These are phyloP conservation scores for Flueggea neowawraea DNA, from an alignment of 441 rosid genomes.

Conservation along the genomic window DNA sequence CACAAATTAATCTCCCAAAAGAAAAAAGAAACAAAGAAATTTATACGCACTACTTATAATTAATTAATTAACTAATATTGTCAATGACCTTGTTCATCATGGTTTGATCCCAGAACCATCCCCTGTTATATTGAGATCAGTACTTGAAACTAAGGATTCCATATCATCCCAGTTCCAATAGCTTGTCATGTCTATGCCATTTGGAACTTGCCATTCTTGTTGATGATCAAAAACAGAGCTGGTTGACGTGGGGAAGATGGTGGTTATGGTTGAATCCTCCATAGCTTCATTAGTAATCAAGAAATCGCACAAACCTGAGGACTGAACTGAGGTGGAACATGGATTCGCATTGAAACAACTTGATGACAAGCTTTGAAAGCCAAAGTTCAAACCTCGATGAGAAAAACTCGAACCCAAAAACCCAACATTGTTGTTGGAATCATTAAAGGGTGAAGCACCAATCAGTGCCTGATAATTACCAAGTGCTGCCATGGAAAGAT, in stretches of 20 bases:
- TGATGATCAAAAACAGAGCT: conserved; percentile 9
- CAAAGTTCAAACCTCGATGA: conserved; percentile 4
- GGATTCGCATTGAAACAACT: conserved; percentile 23
- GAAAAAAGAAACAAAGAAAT: not conserved
- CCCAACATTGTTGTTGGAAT: not conserved
- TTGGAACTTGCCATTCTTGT: conserved; percentile 28
- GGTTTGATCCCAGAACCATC: conserved; percentile 51
- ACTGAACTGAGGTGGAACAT: conserved; percentile 26
- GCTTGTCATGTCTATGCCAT: conserved; percentile 16
- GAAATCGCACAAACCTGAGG: conserved; percentile 19
- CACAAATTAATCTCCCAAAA: no score
- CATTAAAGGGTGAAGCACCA: conserved; percentile 6
- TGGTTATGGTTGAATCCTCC: conserved; percentile 27
- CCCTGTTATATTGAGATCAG: conserved; percentile 45
- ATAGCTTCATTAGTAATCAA: conserved; percentile 9
- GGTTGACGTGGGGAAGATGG: conserved; percentile 17
- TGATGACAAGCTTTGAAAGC: conserved; percentile 23
- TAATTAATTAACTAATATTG: conserved; percentile 6
- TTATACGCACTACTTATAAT: conserved; percentile 11
- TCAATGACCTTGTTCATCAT: conserved; percentile 13
- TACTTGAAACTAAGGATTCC: conserved; percentile 34
- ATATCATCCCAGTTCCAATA: conserved; percentile 62
- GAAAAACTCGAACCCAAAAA: conserved; percentile 17
- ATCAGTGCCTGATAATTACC: conserved; percentile 19
- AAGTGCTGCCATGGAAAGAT: conserved; percentile 14